These are phyloP conservation scores for Russula griseocarnosa DNA, from an alignment of 768 basidiomycete species.

Conservation along the genomic window DNA sequence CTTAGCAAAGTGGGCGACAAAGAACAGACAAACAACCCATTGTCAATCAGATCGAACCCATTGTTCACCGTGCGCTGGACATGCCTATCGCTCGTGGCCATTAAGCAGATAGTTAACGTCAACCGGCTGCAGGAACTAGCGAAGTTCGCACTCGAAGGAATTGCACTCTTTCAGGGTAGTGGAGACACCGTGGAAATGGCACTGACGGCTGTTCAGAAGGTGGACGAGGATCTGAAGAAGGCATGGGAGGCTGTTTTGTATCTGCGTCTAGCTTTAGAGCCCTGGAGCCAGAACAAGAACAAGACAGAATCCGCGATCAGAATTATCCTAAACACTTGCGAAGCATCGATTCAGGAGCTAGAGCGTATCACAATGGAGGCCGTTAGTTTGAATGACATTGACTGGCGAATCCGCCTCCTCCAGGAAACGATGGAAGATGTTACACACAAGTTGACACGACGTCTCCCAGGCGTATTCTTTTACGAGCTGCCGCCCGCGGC, in stretches of 20 bases:
- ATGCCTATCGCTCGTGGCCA: not conserved
- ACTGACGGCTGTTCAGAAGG: not conserved
- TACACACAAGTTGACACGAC: constrained; percentile 9
- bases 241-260: not conserved
- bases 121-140: not conserved
- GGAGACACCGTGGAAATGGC: not conserved
- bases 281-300: not conserved
- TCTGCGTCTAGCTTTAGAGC: not conserved
- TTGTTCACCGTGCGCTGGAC: not conserved
- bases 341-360: not conserved
- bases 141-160: not conserved
- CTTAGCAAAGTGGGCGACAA: not conserved
- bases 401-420: not conserved
- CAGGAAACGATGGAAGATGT: constrained; percentile 2
- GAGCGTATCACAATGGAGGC: not conserved
- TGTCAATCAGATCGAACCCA: not conserved
- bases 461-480: constrained; percentile 13
- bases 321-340: not conserved
- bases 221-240: not conserved
- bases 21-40: no score
- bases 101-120: not conserved
- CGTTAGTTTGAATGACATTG: not conserved
- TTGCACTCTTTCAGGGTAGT: not conserved
- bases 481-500: not conserved
- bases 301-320: not conserved